A percentile compares a stretch with the other conserved stretches of the same genome.
phyloP scores from a whole-genome alignment of 495 filamentous ascomycete genomes.

The Penicillium samsonianum region DNA sequence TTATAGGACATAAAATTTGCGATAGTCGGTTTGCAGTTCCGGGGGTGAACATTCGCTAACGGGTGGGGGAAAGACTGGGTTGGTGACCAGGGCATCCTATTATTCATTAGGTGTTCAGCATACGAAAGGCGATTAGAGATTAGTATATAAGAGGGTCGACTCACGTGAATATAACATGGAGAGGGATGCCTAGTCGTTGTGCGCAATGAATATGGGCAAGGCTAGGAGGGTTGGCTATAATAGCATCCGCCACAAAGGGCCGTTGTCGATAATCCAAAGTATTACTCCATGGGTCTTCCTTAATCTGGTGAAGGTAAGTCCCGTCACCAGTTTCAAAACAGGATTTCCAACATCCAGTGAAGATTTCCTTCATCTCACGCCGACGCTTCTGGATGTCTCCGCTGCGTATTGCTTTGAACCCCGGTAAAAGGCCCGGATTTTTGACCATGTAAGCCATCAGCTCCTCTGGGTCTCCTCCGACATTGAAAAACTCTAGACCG shows the following conservation, averaged over 20 bases:
- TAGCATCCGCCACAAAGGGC: conserved; percentile 77
- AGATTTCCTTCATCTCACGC: conserved; percentile 66
- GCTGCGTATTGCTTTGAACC: conserved; percentile 61
- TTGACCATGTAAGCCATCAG: conserved; percentile 90
- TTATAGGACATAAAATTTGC: no score
- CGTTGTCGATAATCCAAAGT: conserved; percentile 39
- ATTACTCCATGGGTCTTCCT: conserved; percentile 41
- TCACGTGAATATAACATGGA: conserved; percentile 83
- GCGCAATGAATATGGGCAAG: conserved; percentile 83
- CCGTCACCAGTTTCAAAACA: conserved; percentile 67
- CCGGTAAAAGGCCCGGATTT: conserved; percentile 77
- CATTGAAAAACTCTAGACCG: conserved; percentile 76
- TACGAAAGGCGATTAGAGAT: conserved; percentile 47
- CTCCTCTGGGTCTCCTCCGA: conserved; percentile 76
- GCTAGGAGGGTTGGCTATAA: conserved; percentile 83
- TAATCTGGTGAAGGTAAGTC: conserved; percentile 45
- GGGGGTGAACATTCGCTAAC: no score
- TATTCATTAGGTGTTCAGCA: conserved; percentile 20
- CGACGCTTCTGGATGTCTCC: conserved; percentile 69
- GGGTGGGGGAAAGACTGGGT: no score
- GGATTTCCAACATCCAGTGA: conserved; percentile 76
- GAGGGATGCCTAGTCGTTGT: conserved; percentile 72
- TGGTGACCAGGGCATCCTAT: neutral
- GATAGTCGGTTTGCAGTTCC: no score
- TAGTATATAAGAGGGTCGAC: conserved; percentile 20